Evolutionary conservation across 164 flowering plant genomes (phyloP).

Genomic region (Liriodendron chinense): DNA sequence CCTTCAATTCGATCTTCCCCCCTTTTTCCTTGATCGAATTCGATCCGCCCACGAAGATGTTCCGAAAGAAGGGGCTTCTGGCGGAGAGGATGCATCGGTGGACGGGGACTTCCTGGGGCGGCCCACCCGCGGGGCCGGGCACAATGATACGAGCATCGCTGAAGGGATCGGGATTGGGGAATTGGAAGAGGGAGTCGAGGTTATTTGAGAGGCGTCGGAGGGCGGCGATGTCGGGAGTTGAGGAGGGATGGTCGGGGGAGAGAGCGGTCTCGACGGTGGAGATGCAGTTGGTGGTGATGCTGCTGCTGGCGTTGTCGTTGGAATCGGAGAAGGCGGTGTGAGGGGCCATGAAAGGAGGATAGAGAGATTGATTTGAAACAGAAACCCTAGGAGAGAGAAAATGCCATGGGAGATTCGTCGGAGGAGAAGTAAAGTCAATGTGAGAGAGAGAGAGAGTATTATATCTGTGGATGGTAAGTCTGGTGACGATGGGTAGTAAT

Average conservation of each 20-base stretch:
- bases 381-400: not conserved
- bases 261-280: constrained; percentile 21
- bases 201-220: constrained; percentile 48
- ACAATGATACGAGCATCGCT: constrained; percentile 54
- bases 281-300: constrained; percentile 25
- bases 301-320: constrained; percentile 47
- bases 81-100: constrained; percentile 70
- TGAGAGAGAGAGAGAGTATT: not conserved
- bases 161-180: constrained; percentile 39
- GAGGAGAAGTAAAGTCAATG: not conserved
- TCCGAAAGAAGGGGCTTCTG: constrained; percentile 58
- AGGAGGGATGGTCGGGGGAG: constrained; percentile 19
- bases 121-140: not conserved
- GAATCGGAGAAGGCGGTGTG: constrained; percentile 53
- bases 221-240: constrained; percentile 33
- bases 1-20: constrained; percentile 49
- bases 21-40: constrained; percentile 20
- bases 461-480: too few species aligned
- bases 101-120: constrained; percentile 39
- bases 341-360: constrained; percentile 19
- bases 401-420: not conserved
- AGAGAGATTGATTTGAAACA: not conserved
- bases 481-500: too few species aligned
- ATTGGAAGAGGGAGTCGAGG: constrained; percentile 43
- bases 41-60: constrained; percentile 23